Conservation (phyloP, 176 grass and related monocot species). For the Hordeum vulgare region DNA sequence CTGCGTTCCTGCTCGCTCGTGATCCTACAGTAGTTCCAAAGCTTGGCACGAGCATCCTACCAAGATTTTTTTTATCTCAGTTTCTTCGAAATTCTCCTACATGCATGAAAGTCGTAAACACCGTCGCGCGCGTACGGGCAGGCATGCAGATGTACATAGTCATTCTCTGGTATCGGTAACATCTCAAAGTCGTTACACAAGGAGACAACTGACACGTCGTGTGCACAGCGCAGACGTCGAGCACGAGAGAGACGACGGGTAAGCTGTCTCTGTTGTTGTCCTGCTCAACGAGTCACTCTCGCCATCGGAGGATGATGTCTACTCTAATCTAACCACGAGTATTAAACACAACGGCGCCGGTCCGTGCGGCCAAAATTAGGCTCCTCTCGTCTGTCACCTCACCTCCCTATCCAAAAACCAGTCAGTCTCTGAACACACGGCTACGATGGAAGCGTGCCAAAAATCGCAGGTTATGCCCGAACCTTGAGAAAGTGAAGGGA, state of each 20-base stretch:
- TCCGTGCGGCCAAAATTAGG: neutral
- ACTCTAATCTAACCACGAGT: neutral
- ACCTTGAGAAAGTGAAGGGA: too few species aligned
- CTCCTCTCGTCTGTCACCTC: neutral
- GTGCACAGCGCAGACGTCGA: neutral
- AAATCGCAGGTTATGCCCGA: neutral
- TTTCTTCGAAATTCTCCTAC: neutral
- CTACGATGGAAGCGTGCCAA: neutral
- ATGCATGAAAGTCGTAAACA: neutral
- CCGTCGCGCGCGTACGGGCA: neutral
- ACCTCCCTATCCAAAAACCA: neutral
- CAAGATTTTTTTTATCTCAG: neutral
- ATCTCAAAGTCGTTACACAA: neutral
- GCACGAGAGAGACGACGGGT: neutral
- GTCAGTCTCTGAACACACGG: neutral
- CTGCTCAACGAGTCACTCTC: neutral
- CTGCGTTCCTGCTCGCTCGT: neutral
- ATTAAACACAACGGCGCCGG: neutral
- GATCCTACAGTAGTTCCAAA: neutral
- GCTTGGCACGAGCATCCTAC: too few species aligned
- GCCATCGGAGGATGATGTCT: neutral
- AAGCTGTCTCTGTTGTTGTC: constrained; percentile 10
- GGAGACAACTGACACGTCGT: neutral
- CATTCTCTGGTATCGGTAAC: constrained; percentile 12
- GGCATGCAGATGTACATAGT: neutral